Conservation (phyloP, 2,329 filamentous ascomycete genomes). For the Colletotrichum agaves region DNA sequence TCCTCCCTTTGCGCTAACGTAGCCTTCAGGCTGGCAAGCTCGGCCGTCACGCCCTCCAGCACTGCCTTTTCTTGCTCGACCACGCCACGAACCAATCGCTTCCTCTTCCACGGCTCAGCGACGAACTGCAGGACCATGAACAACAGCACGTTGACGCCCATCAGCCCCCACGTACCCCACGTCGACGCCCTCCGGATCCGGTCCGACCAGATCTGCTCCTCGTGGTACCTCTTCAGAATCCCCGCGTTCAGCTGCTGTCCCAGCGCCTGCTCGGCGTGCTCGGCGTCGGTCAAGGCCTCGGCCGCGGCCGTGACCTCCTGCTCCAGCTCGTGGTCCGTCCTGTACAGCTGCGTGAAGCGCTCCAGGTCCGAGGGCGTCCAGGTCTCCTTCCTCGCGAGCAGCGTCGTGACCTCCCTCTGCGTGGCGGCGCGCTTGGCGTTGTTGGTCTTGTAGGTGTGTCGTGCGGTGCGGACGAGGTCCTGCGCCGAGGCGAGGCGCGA, state of each 20-base stretch:
- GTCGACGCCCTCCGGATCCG: slow-evolving; percentile 96
- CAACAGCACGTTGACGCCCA: slow-evolving; percentile 94
- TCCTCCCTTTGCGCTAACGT: slow-evolving; percentile 41
- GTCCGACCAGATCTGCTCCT: slow-evolving; percentile 99
- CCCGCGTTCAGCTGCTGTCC: slow-evolving; percentile 80
- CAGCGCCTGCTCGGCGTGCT: slow-evolving; percentile 82
- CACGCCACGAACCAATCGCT: slow-evolving; percentile 82
- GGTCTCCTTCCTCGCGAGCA: slow-evolving; percentile 92
- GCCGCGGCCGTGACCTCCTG: slow-evolving; percentile 80
- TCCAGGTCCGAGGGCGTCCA: slow-evolving; percentile 91
- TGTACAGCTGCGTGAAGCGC: slow-evolving; percentile 91
- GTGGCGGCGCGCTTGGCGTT: slow-evolving; percentile 86
- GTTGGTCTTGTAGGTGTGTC: slow-evolving; percentile 82
- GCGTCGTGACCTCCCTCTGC: slow-evolving; percentile 93
- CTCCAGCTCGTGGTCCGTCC: slow-evolving; percentile 93
- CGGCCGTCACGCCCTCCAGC: slow-evolving; percentile 59
- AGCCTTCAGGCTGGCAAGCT: slow-evolving; percentile 51
- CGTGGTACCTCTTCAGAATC: slow-evolving; percentile 93
- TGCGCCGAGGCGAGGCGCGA: slow-evolving; percentile 68
- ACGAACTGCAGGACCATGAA: slow-evolving; percentile 89
- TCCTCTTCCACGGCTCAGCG: slow-evolving; percentile 91
- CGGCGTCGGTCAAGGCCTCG: slow-evolving; percentile 77
- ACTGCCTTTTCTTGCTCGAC: slow-evolving; percentile 78
- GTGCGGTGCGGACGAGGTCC: slow-evolving; percentile 74
- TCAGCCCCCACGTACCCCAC: slow-evolving; percentile 97